Conservation (phyloP, 345 rosid species). For the Lumnitzera racemosa region DNA sequence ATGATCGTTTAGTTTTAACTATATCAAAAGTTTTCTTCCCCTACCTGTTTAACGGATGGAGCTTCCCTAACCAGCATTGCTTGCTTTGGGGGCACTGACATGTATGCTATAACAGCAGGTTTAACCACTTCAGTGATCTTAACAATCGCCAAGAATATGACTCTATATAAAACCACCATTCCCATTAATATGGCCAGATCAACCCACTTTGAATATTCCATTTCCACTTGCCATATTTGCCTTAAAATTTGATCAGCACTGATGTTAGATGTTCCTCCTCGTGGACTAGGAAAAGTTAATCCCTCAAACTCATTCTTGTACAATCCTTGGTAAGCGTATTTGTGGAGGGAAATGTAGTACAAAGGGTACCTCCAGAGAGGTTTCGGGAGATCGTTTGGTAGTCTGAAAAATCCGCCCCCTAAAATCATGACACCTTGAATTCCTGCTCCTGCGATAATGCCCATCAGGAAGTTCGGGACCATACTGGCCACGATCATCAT, state of each 20-base stretch:
- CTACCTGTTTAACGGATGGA: background rate
- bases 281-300: background rate
- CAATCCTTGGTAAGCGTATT: constrained; percentile 17
- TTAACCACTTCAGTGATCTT: constrained; percentile 4
- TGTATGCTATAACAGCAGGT: background rate
- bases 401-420: constrained; percentile 3
- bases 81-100: background rate
- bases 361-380: constrained; percentile 15
- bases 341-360: constrained; percentile 12
- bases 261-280: background rate
- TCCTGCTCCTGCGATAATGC: background rate
- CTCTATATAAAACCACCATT: constrained; percentile 15
- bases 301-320: constrained; percentile 20
- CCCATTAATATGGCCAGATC: constrained; percentile 11
- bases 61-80: background rate
- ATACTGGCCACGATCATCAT: constrained; percentile 7
- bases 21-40: too few relatives aligned
- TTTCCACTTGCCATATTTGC: constrained; percentile 14
- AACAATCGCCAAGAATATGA: constrained; percentile 8
- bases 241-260: constrained; percentile 12
- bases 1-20: too few relatives aligned
- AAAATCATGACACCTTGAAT: constrained; percentile 6
- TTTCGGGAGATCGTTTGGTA: constrained; percentile 5
- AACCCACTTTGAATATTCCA: constrained; percentile 19
- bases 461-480: constrained; percentile 6